These are phyloP conservation scores for Nymphaea colorata DNA, from an alignment of 164 flowering plant genomes.

Conservation along the genomic window DNA sequence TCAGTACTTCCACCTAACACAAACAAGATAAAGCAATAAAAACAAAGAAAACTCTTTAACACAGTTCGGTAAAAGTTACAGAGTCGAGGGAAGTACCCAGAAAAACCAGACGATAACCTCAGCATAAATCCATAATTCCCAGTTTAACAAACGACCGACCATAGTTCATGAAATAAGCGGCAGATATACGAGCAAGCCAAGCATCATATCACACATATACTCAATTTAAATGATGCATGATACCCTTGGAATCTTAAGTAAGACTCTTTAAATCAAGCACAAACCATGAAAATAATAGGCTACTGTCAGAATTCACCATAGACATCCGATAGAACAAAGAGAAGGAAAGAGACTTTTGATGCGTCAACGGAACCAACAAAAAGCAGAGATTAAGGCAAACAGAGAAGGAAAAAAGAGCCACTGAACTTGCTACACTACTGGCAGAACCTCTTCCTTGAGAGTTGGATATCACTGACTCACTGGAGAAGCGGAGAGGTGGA, in stretches of 20 bases:
- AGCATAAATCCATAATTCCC: no score
- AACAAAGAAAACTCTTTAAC: neutral
- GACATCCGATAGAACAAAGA: neutral
- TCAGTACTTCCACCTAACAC: neutral
- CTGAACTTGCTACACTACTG: slow-evolving; percentile 84
- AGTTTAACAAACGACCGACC: no score
- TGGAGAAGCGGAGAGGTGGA: no score
- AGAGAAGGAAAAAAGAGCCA: neutral
- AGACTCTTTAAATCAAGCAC: neutral
- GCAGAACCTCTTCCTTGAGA: slow-evolving; percentile 76
- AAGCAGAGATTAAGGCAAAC: neutral
- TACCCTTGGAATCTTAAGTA: no score
- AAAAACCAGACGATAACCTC: neutral
- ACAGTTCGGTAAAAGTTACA: neutral
- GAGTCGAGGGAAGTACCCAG: neutral
- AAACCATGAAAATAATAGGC: neutral
- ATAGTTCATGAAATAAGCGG: no score
- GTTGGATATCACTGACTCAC: no score
- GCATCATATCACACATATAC: no score
- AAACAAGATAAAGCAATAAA: neutral
- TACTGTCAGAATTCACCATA: neutral
- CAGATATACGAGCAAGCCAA: no score
- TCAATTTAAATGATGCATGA: no score
- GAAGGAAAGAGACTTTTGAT: neutral
- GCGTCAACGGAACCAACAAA: neutral